These are phyloP conservation scores for Globisporangium yorkense DNA, from an alignment of 352 stramenopile genomes.

Conservation along the genomic window DNA sequence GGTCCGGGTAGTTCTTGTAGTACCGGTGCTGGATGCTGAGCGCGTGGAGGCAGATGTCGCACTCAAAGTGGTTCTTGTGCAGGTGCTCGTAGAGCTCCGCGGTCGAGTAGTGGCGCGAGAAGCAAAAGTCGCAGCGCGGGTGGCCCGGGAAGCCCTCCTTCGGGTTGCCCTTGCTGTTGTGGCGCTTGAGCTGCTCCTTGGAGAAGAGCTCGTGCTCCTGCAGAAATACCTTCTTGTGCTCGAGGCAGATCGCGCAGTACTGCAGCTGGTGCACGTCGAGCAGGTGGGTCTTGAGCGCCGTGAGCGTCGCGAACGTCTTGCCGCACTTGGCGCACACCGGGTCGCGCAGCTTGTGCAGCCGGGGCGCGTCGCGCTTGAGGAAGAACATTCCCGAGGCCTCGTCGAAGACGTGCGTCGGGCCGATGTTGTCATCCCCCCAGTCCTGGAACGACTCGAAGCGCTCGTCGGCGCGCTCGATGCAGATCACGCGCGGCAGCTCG, in stretches of 20 bases:
- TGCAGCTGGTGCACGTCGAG: conserved; percentile 68
- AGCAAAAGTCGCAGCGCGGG: conserved; percentile 87
- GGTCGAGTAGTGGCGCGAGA: conserved; percentile 82
- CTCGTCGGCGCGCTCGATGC: conserved; percentile 52
- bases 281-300: conserved; percentile 68
- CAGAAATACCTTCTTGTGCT: conserved; percentile 88
- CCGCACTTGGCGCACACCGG: conserved; percentile 63
- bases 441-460: conserved; percentile 87
- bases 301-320: conserved; percentile 64
- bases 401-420: conserved; percentile 80
- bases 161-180: conserved; percentile 65
- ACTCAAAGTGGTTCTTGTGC: conserved; percentile 91
- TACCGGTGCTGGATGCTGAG: conserved; percentile 82
- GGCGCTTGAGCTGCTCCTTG: conserved; percentile 71
- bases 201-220: conserved; percentile 71
- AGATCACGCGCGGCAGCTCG: conserved; percentile 84
- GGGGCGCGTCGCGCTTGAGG: conserved; percentile 56
- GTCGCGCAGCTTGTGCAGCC: conserved; percentile 63
- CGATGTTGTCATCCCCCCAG: conserved; percentile 85
- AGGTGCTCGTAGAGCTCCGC: conserved; percentile 87
- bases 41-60: conserved; percentile 83
- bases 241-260: conserved; percentile 81
- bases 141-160: conserved; percentile 80
- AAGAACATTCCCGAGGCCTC: conserved; percentile 86
- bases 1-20: conserved; percentile 90